Base-by-base conservation (phyloP, 2,329 filamentous ascomycete genomes). In the Aspergillus phoenicis region DNA sequence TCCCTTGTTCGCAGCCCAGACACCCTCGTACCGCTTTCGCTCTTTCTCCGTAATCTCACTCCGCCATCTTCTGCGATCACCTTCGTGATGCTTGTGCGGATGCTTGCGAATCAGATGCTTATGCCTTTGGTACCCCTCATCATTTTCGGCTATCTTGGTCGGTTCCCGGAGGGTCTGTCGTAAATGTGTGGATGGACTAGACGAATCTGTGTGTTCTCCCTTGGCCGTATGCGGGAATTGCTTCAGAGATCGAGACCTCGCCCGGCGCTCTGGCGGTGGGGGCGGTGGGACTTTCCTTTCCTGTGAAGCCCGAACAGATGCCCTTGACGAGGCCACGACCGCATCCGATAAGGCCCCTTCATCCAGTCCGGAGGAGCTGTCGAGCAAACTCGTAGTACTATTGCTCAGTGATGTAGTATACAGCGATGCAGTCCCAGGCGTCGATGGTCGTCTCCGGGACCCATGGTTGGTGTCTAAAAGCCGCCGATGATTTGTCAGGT, bases 1-100 rank as follows among this genome's bases (percentile, higher is more conserved):
- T 10, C 80, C 80, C 68, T 76, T 77, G 62, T 83, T 83, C 4
- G 80, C 80, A 30, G 80, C 81, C 80, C 81, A 83, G 4, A 83
- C 79, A 4, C 80, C 81, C 67, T 83, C 81, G 61, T 82, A 83
- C 55, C 80, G 72, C 63, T 80, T 82, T 38, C 80, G 73, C 58
- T 82, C 78, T 28, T 73, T 71, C 62, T 81, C 79, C 1, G 75
- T 79, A 11, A 82, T 68, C 60, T 77, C 75, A 51, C 75, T 75
- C 45, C 75, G 71, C 78, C 79, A 82, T 58, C 76, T 68, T 62
- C 77, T 81, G 8, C 80, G 79, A 68, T 81, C 77, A 4, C 80
- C 80, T 69, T 82, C 80, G 54, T 78, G 77, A 62, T 81, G 79
- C 59, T 81, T 82, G 63, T 82, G 77, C 8, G 79, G 80, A 62